These are phyloP conservation scores for Crithidia mellificae DNA, from an alignment of 208 protist species.

Conservation along the genomic window DNA sequence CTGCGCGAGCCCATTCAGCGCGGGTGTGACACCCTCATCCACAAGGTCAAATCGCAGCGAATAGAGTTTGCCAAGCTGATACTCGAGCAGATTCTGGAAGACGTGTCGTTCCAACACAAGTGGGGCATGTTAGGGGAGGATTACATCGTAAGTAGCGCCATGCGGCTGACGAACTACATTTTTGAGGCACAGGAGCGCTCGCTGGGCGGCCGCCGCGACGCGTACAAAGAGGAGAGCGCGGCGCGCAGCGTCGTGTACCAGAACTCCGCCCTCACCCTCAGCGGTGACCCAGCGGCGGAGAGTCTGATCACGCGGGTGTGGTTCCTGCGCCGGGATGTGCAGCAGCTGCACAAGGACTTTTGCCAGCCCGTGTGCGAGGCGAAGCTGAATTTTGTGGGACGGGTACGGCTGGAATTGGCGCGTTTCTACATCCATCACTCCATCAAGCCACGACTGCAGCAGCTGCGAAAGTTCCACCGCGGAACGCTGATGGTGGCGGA, in stretches of 20 bases:
- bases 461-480: slow-evolving; percentile 13
- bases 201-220: slow-evolving; percentile 9
- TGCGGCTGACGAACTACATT: slow-evolving; percentile 27
- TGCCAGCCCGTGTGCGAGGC: slow-evolving; percentile 53
- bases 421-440: slow-evolving; percentile 33
- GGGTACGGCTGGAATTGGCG: slow-evolving; percentile 16
- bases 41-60: slow-evolving; percentile 28
- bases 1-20: slow-evolving; percentile 22
- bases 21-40: slow-evolving; percentile 37
- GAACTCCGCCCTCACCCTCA: slow-evolving; percentile 22
- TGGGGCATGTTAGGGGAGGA: slow-evolving; percentile 31
- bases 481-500: slow-evolving; percentile 26
- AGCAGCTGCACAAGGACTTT: slow-evolving; percentile 31
- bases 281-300: slow-evolving; percentile 23
- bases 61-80: slow-evolving; percentile 25
- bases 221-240: slow-evolving; percentile 14
- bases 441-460: slow-evolving; percentile 24
- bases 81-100: slow-evolving; percentile 22
- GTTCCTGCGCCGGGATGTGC: slow-evolving; percentile 36
- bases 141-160: slow-evolving; percentile 13
- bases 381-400: slow-evolving; percentile 21
- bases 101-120: slow-evolving; percentile 14
- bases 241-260: slow-evolving; percentile 15
- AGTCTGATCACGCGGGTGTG: slow-evolving; percentile 26
- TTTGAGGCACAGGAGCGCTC: slow-evolving; percentile 28